Conservation (phyloP, 345 rosid species). For the Hypericum perforatum region DNA sequence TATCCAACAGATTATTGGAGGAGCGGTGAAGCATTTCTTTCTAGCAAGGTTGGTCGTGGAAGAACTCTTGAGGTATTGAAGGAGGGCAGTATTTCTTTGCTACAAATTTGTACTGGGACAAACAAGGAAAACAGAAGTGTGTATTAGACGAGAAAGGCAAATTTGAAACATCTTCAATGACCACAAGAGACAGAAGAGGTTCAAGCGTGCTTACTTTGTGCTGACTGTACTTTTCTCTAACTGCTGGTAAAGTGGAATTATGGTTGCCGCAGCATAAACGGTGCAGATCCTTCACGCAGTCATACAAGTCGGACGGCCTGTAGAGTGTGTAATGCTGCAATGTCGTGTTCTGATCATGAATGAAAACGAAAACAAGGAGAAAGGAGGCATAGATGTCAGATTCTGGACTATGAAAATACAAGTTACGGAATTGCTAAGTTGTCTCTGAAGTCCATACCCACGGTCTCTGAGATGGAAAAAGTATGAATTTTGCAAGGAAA, state of each 20-base stretch:
- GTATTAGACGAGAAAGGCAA: background rate
- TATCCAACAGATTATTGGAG: conserved; percentile 20
- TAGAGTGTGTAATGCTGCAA: conserved; percentile 82
- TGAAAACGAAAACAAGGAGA: background rate
- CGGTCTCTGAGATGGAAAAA: conserved; percentile 64
- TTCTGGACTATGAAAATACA: background rate
- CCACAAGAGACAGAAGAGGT: no score
- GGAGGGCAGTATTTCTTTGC: conserved; percentile 75
- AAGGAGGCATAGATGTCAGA: background rate
- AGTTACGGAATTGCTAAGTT: background rate
- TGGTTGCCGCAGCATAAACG: conserved; percentile 40
- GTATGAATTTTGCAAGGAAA: conserved; percentile 63
- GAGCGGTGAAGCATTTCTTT: background rate
- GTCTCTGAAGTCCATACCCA: conserved; percentile 47
- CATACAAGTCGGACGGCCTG: conserved; percentile 48
- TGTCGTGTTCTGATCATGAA: conserved; percentile 47
- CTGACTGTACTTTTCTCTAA: conserved; percentile 81
- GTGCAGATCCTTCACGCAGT: conserved; percentile 66
- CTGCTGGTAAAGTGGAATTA: conserved; percentile 49
- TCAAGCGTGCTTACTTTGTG: conserved; percentile 48
- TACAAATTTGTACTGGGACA: conserved; percentile 62
- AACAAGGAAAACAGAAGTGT: background rate
- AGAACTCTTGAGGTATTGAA: conserved; percentile 54
- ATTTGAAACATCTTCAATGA: background rate
- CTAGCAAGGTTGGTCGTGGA: conserved; percentile 27